Conservation (phyloP, 2,329 filamentous ascomycete genomes). For the Colletotrichum graminicola region DNA sequence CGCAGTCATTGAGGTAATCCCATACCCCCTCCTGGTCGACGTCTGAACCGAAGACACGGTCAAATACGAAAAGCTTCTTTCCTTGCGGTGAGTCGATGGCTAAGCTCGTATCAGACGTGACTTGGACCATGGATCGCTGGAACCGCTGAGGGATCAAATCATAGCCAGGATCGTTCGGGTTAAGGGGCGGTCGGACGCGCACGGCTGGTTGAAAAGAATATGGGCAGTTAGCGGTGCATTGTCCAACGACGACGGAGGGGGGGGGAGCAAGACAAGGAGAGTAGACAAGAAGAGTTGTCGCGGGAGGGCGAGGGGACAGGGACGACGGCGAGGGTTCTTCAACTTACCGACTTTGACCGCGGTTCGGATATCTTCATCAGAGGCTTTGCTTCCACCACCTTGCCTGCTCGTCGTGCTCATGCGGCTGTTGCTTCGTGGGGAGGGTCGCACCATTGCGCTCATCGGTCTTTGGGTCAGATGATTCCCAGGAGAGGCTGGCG, state of each 20-base stretch:
- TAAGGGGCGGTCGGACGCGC: constrained; percentile 89
- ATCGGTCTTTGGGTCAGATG: constrained; percentile 74
- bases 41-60: constrained; percentile 90
- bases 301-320: neutral
- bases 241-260: constrained; percentile 19
- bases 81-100: constrained; percentile 92
- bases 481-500: constrained; percentile 73
- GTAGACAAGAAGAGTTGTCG: neutral
- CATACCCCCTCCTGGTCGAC: constrained; percentile 90
- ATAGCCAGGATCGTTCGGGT: constrained; percentile 87
- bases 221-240: constrained; percentile 36
- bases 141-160: constrained; percentile 97
- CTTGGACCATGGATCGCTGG: constrained; percentile 91
- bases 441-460: constrained; percentile 83
- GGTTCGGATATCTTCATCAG: constrained; percentile 90
- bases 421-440: constrained; percentile 82
- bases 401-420: constrained; percentile 85
- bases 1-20: constrained; percentile 93
- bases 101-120: constrained; percentile 85
- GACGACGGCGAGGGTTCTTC: constrained; percentile 4
- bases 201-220: constrained; percentile 73
- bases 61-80: constrained; percentile 95
- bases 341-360: constrained; percentile 96
- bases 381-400: constrained; percentile 82
- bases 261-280: neutral